Evolutionary conservation across 805 yeast genomes (phyloP).

Genomic region (Tetrapisispora arboricola): DNA sequence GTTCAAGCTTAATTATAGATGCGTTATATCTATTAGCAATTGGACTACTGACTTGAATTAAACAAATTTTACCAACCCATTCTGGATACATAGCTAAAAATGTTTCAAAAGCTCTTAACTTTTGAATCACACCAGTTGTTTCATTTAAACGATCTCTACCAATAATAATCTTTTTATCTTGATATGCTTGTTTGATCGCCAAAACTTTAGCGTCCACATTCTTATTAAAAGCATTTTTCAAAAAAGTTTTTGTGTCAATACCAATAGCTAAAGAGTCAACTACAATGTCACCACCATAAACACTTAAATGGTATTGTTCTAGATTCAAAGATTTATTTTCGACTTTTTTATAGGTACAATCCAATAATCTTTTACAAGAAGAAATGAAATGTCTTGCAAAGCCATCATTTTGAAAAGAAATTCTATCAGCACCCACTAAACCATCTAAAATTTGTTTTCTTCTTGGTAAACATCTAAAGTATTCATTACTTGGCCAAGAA

Average conservation of each 20-base stretch:
- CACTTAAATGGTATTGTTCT: constrained; percentile 36
- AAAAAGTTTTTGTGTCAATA: constrained; percentile 63
- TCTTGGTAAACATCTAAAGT: constrained; percentile 80
- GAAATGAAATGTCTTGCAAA: constrained; percentile 87
- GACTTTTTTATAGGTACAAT: constrained; percentile 49
- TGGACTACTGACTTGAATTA: constrained; percentile 88
- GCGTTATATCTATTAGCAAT: constrained; percentile 22
- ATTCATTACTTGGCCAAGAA: constrained; percentile 94
- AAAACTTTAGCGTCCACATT: constrained; percentile 51
- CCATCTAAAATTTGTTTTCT: constrained; percentile 80
- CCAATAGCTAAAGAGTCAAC: constrained; percentile 83
- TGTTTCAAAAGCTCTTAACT: constrained; percentile 80
- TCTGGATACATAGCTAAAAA: constrained; percentile 87
- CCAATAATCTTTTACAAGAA: constrained; percentile 79
- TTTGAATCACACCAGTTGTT: constrained; percentile 90
- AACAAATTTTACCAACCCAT: constrained; percentile 76
- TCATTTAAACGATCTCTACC: constrained; percentile 91
- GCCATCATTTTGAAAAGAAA: constrained; percentile 78
- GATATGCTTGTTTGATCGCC: constrained; percentile 53
- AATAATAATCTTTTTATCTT: constrained; percentile 65
- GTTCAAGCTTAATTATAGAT: constrained; percentile 53
- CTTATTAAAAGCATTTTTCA: constrained; percentile 41
- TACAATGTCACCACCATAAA: constrained; percentile 67
- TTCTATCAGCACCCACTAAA: constrained; percentile 76
- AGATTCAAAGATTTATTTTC: constrained; percentile 18